phyloP scores from a whole-genome alignment of 345 rosid species.

The Brassica napus region Da-Ae NC_063442.1:40713501-40714000 shows the following conservation, averaged over 20 bases:
- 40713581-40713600: conserved; percentile 60
- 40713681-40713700: background rate
- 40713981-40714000: too few species aligned
- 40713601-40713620: conserved; percentile 50
- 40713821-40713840: background rate
- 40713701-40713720: conserved; percentile 34
- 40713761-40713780: conserved; percentile 86
- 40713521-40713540: conserved; percentile 9
- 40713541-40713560: conserved; percentile 60
- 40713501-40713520: background rate
- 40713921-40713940: too few species aligned
- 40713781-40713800: conserved; percentile 90
- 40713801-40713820: conserved; percentile 9
- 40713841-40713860: too few species aligned
- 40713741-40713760: conserved; percentile 95
- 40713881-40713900: too few species aligned
- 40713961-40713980: too few species aligned
- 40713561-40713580: conserved; percentile 60
- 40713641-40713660: conserved; percentile 41
- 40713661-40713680: background rate
- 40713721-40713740: conserved; percentile 66
- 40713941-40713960: too few species aligned
- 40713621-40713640: conserved; percentile 74
- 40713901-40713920: too few species aligned
- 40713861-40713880: too few species aligned